Evolutionary conservation across 371 early-diverging fungal species (phyloP), one percentile per base, ranked within the genome.

Genomic region (Syncephalastrum monosporum): DNA sequence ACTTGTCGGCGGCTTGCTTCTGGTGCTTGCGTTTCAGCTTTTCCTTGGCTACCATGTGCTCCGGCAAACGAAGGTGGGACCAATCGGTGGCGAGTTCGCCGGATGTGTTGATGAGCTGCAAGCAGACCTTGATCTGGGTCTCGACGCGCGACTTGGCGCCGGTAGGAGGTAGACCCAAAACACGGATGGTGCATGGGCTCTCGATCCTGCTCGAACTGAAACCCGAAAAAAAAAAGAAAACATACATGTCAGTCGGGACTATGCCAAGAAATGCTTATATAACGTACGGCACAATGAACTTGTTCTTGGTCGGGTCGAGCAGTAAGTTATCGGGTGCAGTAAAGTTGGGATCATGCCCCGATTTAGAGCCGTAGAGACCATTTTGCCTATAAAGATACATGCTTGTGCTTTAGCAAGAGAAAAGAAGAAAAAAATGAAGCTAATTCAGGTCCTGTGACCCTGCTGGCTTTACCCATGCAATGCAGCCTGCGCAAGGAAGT

Each of bases 131-230:
- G 66, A 89, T 89, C 63, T 91, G 92, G 27, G 92, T 92, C 61
- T 92, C 91, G 19, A 92, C 92, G 17, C 91, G 74, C 15, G 89
- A 89, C 57, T 89, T 88, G 8, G 91, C 92, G 24, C 89, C 88
- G 29, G 81, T 78, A 46, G 63, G 67, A 7, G 92, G 88, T 14
- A 91, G 77, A 5, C 91, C 92, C 15, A 86, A 73, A 12, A 88
- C 81, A 10, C 79, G 67, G 55, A 87, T 73, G 52, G 77, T 79
- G 62, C 68, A 77, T 16, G 69, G 73, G 13, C 58, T 65, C 50
- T 69, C 73, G 27, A 49, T 51, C 48, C 59, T 67, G 27, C 57
- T 55, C 38, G 69, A 67, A 38, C 27, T 16, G 21, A 21, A 21
- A 1, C 2, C 2, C 21, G 21, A 21, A 21, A 21, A 21, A 21